Base-by-base conservation (phyloP, 148 eudicot genomes). In the Amaranthus cruentus region DNA sequence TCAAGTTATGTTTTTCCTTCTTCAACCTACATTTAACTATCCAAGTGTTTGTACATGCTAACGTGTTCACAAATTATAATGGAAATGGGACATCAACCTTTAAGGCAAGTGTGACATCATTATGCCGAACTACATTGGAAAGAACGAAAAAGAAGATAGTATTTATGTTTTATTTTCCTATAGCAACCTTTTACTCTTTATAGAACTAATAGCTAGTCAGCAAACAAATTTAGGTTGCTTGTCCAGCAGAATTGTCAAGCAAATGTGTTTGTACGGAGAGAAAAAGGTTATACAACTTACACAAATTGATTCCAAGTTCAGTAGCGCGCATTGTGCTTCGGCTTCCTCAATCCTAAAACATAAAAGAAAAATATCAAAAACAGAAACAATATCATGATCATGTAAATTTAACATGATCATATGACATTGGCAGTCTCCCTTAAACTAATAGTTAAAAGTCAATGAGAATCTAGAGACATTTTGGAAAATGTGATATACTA, bases 261-360 rank as follows among this genome's bases (percentile, higher is more conserved):
- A 38, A 18, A 42, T 15, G 5, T 46, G 8, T 57, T 28, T 53
- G 3, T 38, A 44, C 49, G 43, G 6, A 15, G 65, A 47, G 57
- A 44, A 51, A n/a, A 68, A 67, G 61, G 63, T 73, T 66, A 70
- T 62, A 75, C 49, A 56, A 81, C 98, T 84, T 78, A 89, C 98
- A 82, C 98, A 94, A 48, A 91, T 73, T 55, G 91, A 89, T 81
- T 88, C 93, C 8, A 87, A 85, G 82, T 94, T 84, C 72, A 94
- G 77, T 64, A 91, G 76, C 76, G 96, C 97, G 83, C 98, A 94
- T 75, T 94, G 97, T 75, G 98, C 95, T 85, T 94, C 97, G 84
- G 88, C 98, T 82, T 94, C 97, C 80, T 94, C 97, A 73, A 94
- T 71, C 84, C 98, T 91, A 89, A 56, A 75, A 78, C 59, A 82